Evolutionary conservation across 208 protist species (phyloP), one percentile per base, ranked within the genome.

Genomic region (Leishmania braziliensis): DNA sequence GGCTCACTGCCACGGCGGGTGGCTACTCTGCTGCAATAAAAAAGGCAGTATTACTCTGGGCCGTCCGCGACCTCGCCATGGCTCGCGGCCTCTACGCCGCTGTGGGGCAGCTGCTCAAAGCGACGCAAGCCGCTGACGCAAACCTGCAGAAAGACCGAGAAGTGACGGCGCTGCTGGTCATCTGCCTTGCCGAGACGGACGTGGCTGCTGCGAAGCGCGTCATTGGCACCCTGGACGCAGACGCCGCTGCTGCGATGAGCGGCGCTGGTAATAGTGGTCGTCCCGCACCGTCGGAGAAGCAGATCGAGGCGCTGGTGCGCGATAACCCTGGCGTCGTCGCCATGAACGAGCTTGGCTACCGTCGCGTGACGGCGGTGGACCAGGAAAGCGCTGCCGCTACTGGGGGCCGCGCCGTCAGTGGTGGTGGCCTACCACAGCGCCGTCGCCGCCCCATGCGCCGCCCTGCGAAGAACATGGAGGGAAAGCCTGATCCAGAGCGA

Each of bases 401-500:
- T 66, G 62, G 62, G 18, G 62, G 14, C 62, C 29, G 29, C 29
- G 12, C 29, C 62, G 62, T 36, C 33, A 53, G 46, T 36, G 56
- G 26, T 10, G 62, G 72, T 62, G 82, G 82, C 12, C 75, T 82
- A 50, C n/a, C 78, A 20, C 77, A 71, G 3, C 90, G 89, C 43
- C 90, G 88, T 36, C 81, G 80, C 23, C 84, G 89, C 39, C 56
- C 85, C 50, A 62, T 89, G 85, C 89, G 89, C 6, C 89, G 87
- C 2, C 93, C 91, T 26, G 89, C 93, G 58, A 95, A 90, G 82
- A 93, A 89, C 77, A 90, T 86, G 80, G 91, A 94, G 26, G 84
- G 88, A 71, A 90, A 89, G 60, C 79, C 92, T n/a, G 92, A 97
- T 77, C 94, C 92, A 26, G 92, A 97, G 86, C 92, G 94, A 1